Evolutionary conservation across 768 basidiomycete genomes (phyloP).

Genomic region (Boletus vermiculosoides): DNA sequence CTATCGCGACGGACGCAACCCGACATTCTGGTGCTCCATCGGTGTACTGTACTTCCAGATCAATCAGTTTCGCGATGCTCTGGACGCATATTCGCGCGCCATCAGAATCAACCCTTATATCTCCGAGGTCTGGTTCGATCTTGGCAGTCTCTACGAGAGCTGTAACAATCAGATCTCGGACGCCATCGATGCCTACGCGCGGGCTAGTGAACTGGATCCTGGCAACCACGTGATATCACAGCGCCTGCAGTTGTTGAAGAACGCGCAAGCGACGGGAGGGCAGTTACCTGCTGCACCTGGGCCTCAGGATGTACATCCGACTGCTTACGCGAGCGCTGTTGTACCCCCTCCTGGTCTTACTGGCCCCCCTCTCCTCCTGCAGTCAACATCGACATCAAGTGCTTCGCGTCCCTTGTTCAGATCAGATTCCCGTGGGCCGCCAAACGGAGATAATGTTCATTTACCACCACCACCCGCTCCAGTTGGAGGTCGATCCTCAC

Average conservation of each 20-base stretch:
- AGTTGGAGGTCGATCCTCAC: constrained; percentile 49
- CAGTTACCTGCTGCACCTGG: constrained; percentile 84
- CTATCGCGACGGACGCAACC: constrained; percentile 97
- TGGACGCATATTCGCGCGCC: constrained; percentile 98
- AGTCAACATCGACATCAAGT: constrained; percentile 36
- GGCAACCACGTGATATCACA: constrained; percentile 78
- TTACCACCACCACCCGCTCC: constrained; percentile 62
- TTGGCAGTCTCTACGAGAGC: constrained; percentile 94
- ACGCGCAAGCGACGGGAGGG: constrained; percentile 71
- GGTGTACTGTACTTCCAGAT: constrained; percentile 99
- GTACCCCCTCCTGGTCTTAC: constrained; percentile 67
- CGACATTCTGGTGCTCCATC: constrained; percentile 99
- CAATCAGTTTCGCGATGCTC: constrained; percentile 97
- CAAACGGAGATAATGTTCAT: constrained; percentile 36
- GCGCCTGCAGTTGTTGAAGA: constrained; percentile 74
- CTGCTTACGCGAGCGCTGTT: constrained; percentile 81
- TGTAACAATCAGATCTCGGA: constrained; percentile 99
- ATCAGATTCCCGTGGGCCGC: constrained; percentile 64
- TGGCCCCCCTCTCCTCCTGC: constrained; percentile 66
- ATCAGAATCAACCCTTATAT: constrained; percentile 99
- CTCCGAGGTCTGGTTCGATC: constrained; percentile 77
- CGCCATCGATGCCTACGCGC: constrained; percentile 96
- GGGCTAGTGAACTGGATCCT: constrained; percentile 93
- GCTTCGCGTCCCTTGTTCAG: constrained; percentile 51
- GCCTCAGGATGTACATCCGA: constrained; percentile 95